phyloP scores from a whole-genome alignment of 1,284 basidiomycete genomes.

The Ganoderma resinaceum region DNA sequence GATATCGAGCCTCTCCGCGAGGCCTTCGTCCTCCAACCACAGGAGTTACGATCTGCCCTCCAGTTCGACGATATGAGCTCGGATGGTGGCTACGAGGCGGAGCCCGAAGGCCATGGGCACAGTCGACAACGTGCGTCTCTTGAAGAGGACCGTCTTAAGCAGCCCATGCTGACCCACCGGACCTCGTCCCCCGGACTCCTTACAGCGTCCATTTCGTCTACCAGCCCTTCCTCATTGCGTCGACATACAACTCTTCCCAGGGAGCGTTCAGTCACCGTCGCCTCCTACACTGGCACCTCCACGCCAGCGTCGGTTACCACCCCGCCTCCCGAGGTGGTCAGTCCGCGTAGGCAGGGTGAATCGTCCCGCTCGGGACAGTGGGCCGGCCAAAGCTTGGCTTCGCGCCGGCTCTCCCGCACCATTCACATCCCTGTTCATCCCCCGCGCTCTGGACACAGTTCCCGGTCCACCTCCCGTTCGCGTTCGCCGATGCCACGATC shows the following conservation, averaged over 20 bases:
- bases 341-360: conserved; percentile 67
- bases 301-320: conserved; percentile 59
- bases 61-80: conserved; percentile 76
- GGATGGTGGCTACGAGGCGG: conserved; percentile 82
- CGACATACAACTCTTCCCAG: conserved; percentile 70
- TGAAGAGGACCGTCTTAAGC: conserved; percentile 47
- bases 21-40: conserved; percentile 61
- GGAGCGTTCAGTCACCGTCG: conserved; percentile 63
- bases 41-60: conserved; percentile 60
- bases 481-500: conserved; percentile 89
- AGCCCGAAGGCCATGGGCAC: conserved; percentile 67
- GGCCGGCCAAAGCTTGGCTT: conserved; percentile 61
- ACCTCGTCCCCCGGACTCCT: conserved; percentile 60
- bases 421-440: conserved; percentile 78
- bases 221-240: conserved; percentile 71
- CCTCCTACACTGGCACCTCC: conserved; percentile 58
- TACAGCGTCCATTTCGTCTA: conserved; percentile 68
- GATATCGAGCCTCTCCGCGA: conserved; percentile 65
- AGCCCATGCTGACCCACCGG: conserved; percentile 59
- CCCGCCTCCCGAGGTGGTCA: conserved; percentile 64
- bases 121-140: conserved; percentile 78
- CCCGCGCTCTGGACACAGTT: conserved; percentile 79
- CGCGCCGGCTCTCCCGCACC: conserved; percentile 80
- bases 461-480: conserved; percentile 95
- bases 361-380: conserved; percentile 59